Evolutionary conservation across 768 basidiomycete genomes (phyloP), one percentile per base, ranked within the genome.

Genomic region (Phanerochaete carnosa): DNA sequence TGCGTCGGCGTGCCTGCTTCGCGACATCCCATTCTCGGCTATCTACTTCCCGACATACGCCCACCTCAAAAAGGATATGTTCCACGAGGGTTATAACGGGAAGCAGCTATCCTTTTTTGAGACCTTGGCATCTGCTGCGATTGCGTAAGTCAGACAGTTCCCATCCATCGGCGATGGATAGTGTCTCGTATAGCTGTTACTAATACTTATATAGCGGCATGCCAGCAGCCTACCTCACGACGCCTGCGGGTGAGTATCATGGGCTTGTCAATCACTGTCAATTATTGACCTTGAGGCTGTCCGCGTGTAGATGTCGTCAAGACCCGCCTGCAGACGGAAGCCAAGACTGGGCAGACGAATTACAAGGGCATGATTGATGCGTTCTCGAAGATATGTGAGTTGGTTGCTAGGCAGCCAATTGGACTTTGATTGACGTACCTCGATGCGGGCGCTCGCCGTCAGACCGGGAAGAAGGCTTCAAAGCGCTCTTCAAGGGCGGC

Each of bases 21-120:
- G 95, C 52, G 96, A 98, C 72, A 94, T 98, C 56, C 97, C 97
- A 1, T 99, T 98, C 76, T 98, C 95, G 32, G 95, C 94, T 37
- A 89, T 95, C 65, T 94, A 93, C 73, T 93, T 94, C 78, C 84
- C 91, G 22, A 83, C 93, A 51, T 95, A 97, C 74, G 86, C 85
- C 49, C 94, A 95, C 70, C 74, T 94, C 69, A 93, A 97, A 82
- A 90, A 86, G 72, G 96, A 99, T 73, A 65, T 98, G 26, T 99
- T 98, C 81, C 83, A 90, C 55, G 97, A 99, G 71, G 97, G 97
- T 6, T 89, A 93, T 75, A 92, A 97, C 66, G 95, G 94, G 60
- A 98, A 98, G 75, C 86, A 89, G 65, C 79, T 99, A 37, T 87
- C 87, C 16, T 97, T 98, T 78, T 71, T 92, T 35, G 96, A 99